Evolutionary conservation across 1,139 yeast genomes (phyloP), one percentile per base, ranked within the genome.

Genomic region (Taphrina flavorubra): DNA sequence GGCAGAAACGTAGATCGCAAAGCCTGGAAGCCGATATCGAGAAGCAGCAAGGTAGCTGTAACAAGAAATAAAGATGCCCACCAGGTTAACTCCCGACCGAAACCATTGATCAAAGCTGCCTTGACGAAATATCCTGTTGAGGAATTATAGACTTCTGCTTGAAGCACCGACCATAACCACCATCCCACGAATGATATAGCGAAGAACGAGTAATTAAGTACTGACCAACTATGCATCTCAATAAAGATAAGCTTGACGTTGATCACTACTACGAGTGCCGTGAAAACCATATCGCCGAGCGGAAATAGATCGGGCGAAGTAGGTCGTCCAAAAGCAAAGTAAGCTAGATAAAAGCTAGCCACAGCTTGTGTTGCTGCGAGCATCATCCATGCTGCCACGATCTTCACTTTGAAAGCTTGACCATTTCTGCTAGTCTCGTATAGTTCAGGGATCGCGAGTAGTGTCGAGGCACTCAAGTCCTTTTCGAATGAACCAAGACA

Each of bases 401-500:
- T 79, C 67, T 78, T 78, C 73, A 91, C 77, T 74, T 89, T 90
- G 79, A 95, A 92, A 1, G 88, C 89, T 75, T 87, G 85, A 73
- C 88, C 90, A 46, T 84, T 79, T 70, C 96, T 84, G 1, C 99
- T 98, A 6, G 72, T 73, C 6, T 86, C 76, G 76, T 95, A 95
- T 36, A 95, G 81, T 77, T 92, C 97, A 0, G 99, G 99, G 1
- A 92, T 89, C 0, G 98, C 96, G 68, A 94, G 78, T 68, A 94
- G 81, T 0, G 99, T 94, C 0, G 96, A 86, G 0, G 98, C 96
- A 68, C 87, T 84, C 76, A 95, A 81, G 76, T 95, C 99, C 76
- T 88, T 89, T 75, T 94, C 97, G 79, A 94, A 89, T 86, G 92
- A 90, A n/a, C 99, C 99, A 68, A 95, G 82, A 75, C 96, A 90